Evolutionary conservation across 2,329 filamentous ascomycete species (phyloP).

Genomic region (Hypoxylon sp.): DNA sequence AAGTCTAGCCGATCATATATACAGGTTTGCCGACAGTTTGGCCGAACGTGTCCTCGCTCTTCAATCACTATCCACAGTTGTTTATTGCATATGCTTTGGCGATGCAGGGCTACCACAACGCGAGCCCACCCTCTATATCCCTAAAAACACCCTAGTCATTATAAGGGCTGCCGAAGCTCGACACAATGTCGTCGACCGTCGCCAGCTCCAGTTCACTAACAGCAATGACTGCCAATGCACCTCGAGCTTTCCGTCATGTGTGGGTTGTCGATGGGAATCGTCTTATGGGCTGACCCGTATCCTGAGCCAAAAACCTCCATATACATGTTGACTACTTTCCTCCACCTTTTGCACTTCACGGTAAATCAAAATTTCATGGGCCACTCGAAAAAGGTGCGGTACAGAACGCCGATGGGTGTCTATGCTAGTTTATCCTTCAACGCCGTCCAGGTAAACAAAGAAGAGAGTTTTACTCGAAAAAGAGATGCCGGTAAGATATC

Average conservation of each 20-base stretch:
- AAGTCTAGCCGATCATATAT: constrained; percentile 49
- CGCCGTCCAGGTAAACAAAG: constrained; percentile 53
- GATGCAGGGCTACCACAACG: constrained; percentile 37
- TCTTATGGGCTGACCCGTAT: constrained; percentile 34
- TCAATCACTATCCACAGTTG: constrained; percentile 38
- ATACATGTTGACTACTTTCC: constrained; percentile 46
- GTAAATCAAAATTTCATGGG: constrained; percentile 48
- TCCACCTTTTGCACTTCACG: constrained; percentile 37
- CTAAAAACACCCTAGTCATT: constrained; percentile 39
- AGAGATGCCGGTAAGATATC: constrained; percentile 37
- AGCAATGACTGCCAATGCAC: constrained; percentile 40
- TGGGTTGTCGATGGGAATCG: constrained; percentile 33
- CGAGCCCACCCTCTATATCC: constrained; percentile 41
- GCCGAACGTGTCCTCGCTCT: constrained; percentile 38
- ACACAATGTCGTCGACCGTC: constrained; percentile 31
- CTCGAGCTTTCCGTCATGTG: constrained; percentile 32
- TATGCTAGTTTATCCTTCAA: constrained; percentile 57
- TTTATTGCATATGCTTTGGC: constrained; percentile 39
- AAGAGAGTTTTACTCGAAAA: constrained; percentile 49
- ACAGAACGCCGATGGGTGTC: constrained; percentile 53
- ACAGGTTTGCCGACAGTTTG: constrained; percentile 47
- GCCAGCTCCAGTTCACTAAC: constrained; percentile 30
- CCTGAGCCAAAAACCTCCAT: constrained; percentile 41
- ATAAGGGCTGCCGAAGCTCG: constrained; percentile 34
- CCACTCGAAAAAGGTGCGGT: constrained; percentile 49